These are phyloP conservation scores for Glomus cerebriforme DNA, from an alignment of 192 early-diverging fungal genomes.

Conservation along the genomic window DNA sequence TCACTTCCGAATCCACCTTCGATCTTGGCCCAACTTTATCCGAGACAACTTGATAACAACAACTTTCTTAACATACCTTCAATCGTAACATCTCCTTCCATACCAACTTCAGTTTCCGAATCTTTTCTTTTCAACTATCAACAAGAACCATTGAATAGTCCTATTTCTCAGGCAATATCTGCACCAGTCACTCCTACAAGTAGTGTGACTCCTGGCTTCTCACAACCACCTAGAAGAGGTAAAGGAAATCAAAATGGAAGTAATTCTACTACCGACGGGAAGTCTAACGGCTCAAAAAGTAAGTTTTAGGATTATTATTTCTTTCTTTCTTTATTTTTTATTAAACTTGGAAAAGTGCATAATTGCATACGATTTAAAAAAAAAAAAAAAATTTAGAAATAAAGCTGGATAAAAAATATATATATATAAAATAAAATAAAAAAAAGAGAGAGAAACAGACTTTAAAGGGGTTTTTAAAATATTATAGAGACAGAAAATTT, in stretches of 20 bases:
- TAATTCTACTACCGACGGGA: constrained; percentile 8
- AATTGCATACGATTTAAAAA: too few relatives aligned
- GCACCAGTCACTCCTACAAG: constrained; percentile 28
- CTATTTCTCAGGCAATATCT: constrained; percentile 31
- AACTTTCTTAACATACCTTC: constrained; percentile 28
- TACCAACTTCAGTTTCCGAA: constrained; percentile 7
- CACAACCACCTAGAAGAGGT: constrained; percentile 23
- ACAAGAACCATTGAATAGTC: constrained; percentile 20
- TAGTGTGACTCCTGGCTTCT: constrained; percentile 5
- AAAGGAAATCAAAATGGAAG: constrained; percentile 16
- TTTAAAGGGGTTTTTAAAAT: too few relatives aligned
- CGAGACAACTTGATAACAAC: neutral
- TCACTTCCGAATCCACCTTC: constrained; percentile 29
- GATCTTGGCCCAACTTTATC: constrained; percentile 14
- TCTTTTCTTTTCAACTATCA: constrained; percentile 23
- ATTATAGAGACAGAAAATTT: too few relatives aligned
- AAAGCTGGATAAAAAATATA: too few relatives aligned
- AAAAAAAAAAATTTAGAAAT: too few relatives aligned
- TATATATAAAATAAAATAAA: too few relatives aligned
- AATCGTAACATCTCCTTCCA: constrained; percentile 27
- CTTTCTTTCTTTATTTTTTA: neutral
- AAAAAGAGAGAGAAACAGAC: too few relatives aligned
- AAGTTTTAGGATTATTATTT: neutral
- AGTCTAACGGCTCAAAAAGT: constrained; percentile 27
- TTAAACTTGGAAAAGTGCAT: neutral